Conservation (phyloP, 2,329 filamentous ascomycete species). For the Colletotrichum filicis region DNA sequence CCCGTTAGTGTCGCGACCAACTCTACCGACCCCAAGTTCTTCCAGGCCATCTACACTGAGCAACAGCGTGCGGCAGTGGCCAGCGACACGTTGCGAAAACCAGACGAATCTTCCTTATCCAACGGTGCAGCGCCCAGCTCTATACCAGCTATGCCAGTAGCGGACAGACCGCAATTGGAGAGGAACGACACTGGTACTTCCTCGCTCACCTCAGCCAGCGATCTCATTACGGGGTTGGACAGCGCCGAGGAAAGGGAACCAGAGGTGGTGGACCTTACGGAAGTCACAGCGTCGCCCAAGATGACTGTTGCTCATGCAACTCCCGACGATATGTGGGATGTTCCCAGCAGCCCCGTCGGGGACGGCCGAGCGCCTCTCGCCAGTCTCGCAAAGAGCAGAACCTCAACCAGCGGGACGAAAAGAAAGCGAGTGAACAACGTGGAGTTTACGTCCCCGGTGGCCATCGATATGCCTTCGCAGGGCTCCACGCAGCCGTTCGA, state of each 20-base stretch:
- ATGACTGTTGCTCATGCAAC: slow-evolving; percentile 36
- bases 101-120: background rate
- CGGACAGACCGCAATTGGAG: background rate
- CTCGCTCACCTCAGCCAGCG: slow-evolving; percentile 42
- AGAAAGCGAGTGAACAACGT: slow-evolving; percentile 24
- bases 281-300: slow-evolving; percentile 45
- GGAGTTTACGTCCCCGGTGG: slow-evolving; percentile 16
- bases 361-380: slow-evolving; percentile 34
- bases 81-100: background rate
- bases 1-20: slow-evolving; percentile 43
- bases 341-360: slow-evolving; percentile 53
- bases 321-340: slow-evolving; percentile 52
- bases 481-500: slow-evolving; percentile 27
- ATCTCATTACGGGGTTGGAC: slow-evolving; percentile 36
- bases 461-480: slow-evolving; percentile 11
- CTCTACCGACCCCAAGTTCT: slow-evolving; percentile 61
- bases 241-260: slow-evolving; percentile 16
- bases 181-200: slow-evolving; percentile 14
- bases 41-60: slow-evolving; percentile 58
- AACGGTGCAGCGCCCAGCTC: background rate
- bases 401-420: slow-evolving; percentile 15
- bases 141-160: background rate
- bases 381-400: background rate
- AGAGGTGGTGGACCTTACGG: slow-evolving; percentile 42
- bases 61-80: slow-evolving; percentile 48